Evolutionary conservation across 306 rosid species (phyloP).

Genomic region (Astragalus glycyphyllos): DNA sequence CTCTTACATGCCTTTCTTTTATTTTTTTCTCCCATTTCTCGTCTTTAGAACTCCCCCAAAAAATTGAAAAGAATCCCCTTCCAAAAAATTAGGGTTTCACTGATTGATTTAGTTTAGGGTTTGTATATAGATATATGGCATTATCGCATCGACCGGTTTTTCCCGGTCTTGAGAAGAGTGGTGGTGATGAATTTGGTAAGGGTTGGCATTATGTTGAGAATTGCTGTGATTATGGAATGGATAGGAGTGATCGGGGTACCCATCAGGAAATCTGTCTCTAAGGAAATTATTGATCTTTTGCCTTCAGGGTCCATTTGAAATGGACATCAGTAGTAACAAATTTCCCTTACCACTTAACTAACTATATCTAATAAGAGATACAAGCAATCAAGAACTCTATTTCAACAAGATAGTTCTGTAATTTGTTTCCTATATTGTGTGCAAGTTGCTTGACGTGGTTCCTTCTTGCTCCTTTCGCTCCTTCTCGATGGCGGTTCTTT

Average conservation of each 20-base stretch:
- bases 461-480: too few relatives aligned
- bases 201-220: conserved; percentile 65
- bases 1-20: conserved; percentile 30
- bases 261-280: conserved; percentile 66
- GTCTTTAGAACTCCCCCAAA: conserved; percentile 13
- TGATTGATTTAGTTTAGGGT: conserved; percentile 39
- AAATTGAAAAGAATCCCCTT: neutral
- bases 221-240: conserved; percentile 68
- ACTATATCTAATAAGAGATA: too few relatives aligned
- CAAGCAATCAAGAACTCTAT: too few relatives aligned
- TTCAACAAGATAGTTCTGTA: too few relatives aligned
- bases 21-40: conserved; percentile 7
- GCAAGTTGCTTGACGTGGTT: too few relatives aligned
- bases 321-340: conserved; percentile 47
- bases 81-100: conserved; percentile 40
- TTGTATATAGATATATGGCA: conserved; percentile 49
- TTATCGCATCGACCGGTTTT: conserved; percentile 52
- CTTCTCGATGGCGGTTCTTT: too few relatives aligned
- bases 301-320: conserved; percentile 95
- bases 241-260: conserved; percentile 60
- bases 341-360: too few relatives aligned
- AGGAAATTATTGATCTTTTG: conserved; percentile 82
- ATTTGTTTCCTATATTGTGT: too few relatives aligned
- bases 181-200: conserved; percentile 59
- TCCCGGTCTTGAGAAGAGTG: conserved; percentile 53